These are phyloP conservation scores for Cryptococcus sp. DNA, from an alignment of 1,284 basidiomycete genomes.

Conservation along the genomic window DNA sequence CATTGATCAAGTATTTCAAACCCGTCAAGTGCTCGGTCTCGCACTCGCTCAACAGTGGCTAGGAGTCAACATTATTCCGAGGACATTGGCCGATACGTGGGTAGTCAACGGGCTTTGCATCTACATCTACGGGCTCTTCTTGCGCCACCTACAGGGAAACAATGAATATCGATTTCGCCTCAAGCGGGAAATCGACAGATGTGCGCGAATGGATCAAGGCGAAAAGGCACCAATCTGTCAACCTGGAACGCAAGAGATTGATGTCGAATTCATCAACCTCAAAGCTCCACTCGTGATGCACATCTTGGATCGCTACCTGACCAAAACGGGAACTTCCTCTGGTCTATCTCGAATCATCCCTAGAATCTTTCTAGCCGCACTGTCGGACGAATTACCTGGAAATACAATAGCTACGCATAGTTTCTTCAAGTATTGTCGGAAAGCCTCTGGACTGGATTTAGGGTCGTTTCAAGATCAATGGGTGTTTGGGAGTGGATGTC, in stretches of 20 bases:
- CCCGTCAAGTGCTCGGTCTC: conserved; percentile 78
- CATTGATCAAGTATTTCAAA: conserved; percentile 91
- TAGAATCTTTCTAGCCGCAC: conserved; percentile 88
- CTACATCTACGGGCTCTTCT: conserved; percentile 84
- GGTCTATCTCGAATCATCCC: conserved; percentile 93
- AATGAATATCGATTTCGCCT: conserved; percentile 96
- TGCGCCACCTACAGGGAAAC: conserved; percentile 83
- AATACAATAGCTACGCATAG: conserved; percentile 84
- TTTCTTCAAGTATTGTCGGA: conserved; percentile 88
- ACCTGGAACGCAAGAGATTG: conserved; percentile 63
- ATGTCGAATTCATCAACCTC: conserved; percentile 87
- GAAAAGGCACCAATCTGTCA: conserved; percentile 91
- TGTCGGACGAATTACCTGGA: conserved; percentile 82
- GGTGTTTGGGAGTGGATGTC: conserved; percentile 97
- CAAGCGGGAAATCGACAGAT: conserved; percentile 95
- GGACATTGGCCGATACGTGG: conserved; percentile 94
- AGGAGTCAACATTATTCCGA: conserved; percentile 93
- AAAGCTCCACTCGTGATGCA: conserved; percentile 94
- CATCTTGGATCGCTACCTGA: conserved; percentile 87
- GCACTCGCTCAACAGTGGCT: conserved; percentile 94
- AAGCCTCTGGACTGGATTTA: conserved; percentile 86
- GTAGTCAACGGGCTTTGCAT: conserved; percentile 87
- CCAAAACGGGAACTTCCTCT: conserved; percentile 90
- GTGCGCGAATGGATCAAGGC: conserved; percentile 81
- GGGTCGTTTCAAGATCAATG: conserved; percentile 92